A percentile compares a stretch with the other conserved stretches of the same genome.
These are phyloP conservation scores for Actinomucor elegans DNA, from an alignment of 371 early-diverging fungal species.

Conservation along the genomic window DNA sequence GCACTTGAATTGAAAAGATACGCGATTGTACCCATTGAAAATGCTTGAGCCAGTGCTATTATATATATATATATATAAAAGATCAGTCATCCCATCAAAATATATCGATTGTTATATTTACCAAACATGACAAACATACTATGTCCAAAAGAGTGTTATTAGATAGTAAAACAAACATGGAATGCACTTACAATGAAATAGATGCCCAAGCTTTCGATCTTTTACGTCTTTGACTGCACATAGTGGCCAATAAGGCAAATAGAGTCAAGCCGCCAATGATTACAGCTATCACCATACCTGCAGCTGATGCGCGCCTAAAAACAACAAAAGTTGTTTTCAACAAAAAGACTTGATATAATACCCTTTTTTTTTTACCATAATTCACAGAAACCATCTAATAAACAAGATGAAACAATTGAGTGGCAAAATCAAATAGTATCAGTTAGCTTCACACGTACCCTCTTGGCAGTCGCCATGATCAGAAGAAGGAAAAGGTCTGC, in stretches of 20 bases:
- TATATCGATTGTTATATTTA: constrained; percentile 2
- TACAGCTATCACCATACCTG: constrained; percentile 43
- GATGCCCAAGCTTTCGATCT: constrained; percentile 43
- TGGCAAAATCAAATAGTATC: not conserved
- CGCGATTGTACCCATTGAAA: constrained; percentile 46
- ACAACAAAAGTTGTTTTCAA: not conserved
- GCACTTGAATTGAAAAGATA: constrained; percentile 46
- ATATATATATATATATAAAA: not conserved
- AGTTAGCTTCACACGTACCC: constrained; percentile 26
- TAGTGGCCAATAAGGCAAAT: constrained; percentile 34
- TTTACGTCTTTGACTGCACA: constrained; percentile 45
- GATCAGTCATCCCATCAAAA: not conserved
- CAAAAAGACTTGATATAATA: not conserved
- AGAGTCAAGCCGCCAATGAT: constrained; percentile 41
- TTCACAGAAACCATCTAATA: constrained; percentile 49
- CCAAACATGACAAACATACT: constrained; percentile 28
- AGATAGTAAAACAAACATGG: not conserved
- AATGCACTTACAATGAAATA: constrained; percentile 39
- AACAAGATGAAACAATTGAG: not conserved
- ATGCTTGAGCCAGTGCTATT: constrained; percentile 29
- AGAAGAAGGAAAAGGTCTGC: constrained; percentile 45
- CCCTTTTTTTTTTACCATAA: constrained; percentile 30
- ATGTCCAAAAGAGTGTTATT: not conserved
- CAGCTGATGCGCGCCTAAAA: constrained; percentile 40
- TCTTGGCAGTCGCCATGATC: constrained; percentile 47